These are phyloP conservation scores for Brassica napus DNA, from an alignment of 345 rosid genomes.

Conservation along the genomic window DNA sequence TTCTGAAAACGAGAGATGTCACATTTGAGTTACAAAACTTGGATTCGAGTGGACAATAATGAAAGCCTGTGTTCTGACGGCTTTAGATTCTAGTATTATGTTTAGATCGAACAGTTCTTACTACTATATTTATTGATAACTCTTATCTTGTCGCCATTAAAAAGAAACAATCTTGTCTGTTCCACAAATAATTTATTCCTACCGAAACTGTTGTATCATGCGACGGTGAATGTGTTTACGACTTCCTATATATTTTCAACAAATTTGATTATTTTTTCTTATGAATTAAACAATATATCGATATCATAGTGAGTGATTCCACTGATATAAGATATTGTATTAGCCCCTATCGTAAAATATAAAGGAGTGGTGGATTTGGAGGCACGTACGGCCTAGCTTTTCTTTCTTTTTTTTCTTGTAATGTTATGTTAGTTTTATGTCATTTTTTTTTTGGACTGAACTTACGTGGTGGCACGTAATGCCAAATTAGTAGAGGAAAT, in stretches of 20 bases:
- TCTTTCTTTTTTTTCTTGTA: too few species aligned
- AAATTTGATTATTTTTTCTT: neutral
- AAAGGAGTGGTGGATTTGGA: constrained; percentile 29
- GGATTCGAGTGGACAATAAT: constrained; percentile 31
- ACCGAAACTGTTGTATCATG: neutral
- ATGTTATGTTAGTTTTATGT: neutral
- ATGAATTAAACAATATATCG: neutral
- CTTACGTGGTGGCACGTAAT: neutral
- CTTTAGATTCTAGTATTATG: neutral
- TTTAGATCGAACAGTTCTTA: constrained; percentile 17
- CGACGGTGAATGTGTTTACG: neutral
- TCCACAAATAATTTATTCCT: neutral
- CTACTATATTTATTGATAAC: constrained; percentile 7
- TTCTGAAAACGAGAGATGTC: constrained; percentile 37
- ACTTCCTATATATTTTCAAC: neutral
- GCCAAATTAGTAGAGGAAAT: neutral
- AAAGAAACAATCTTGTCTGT: neutral
- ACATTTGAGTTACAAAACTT: constrained; percentile 10
- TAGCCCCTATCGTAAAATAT: neutral
- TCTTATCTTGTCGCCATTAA: constrained; percentile 32
- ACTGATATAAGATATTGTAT: neutral
- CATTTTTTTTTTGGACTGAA: neutral
- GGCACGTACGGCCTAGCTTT: neutral
- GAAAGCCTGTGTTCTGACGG: constrained; percentile 13
- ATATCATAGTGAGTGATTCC: neutral